Conservation (phyloP, 2,329 filamentous ascomycete species). For the Talaromyces pinophilus region DNA sequence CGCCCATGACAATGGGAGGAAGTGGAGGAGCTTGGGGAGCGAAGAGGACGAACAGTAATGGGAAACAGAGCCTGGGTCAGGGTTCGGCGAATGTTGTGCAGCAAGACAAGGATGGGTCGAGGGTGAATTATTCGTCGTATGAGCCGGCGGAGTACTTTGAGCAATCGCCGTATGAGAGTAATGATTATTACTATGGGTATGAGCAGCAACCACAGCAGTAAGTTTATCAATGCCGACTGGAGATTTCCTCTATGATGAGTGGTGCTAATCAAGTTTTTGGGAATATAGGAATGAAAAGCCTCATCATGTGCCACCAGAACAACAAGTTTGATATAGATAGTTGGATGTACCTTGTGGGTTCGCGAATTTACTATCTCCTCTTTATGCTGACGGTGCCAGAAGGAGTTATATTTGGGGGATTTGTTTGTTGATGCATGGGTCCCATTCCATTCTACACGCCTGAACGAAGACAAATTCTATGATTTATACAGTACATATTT, state of each 20-base stretch:
- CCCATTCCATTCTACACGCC: not conserved
- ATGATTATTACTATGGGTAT: slow-evolving; percentile 18
- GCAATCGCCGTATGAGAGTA: slow-evolving; percentile 18
- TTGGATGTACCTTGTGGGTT: not conserved
- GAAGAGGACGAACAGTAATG: not conserved
- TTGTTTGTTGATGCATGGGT: not conserved
- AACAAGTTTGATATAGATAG: not conserved
- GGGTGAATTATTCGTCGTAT: slow-evolving; percentile 20
- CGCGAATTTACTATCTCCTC: not conserved
- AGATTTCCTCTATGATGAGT: not conserved
- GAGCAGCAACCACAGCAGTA: slow-evolving; percentile 16
- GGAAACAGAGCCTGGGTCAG: slow-evolving; percentile 5
- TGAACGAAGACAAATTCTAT: not conserved
- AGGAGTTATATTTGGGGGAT: not conserved
- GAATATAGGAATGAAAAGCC: slow-evolving; percentile 10
- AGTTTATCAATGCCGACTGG: not conserved
- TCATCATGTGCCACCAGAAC: slow-evolving; percentile 3
- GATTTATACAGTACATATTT: not conserved
- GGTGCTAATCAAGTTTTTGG: not conserved
- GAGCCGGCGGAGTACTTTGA: slow-evolving; percentile 17
- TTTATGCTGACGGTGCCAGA: not conserved
- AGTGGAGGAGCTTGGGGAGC: not conserved
- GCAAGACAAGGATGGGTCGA: slow-evolving; percentile 6
- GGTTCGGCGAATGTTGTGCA: not conserved
- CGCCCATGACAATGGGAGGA: not conserved